Conservation (phyloP, 768 basidiomycete species). For the Roridomyces roridus region DNA sequence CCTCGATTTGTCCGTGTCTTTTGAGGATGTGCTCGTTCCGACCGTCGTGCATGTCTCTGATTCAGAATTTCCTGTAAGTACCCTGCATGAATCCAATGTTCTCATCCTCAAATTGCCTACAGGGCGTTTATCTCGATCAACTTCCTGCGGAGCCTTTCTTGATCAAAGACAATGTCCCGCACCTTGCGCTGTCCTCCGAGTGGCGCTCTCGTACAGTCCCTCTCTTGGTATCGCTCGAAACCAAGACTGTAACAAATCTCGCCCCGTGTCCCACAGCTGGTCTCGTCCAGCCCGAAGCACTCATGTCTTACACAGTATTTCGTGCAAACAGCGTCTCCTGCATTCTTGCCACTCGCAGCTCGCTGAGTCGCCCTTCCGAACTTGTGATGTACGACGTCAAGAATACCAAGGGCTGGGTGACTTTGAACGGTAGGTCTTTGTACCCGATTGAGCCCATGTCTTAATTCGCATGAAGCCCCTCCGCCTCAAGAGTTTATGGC, state of each 20-base stretch:
- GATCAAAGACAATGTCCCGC: neutral
- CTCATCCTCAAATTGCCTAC: neutral
- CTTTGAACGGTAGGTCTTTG: too few species aligned
- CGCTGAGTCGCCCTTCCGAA: too few species aligned
- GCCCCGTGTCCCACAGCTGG: too few species aligned
- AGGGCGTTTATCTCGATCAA: slow-evolving; percentile 1
- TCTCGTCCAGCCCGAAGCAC: too few species aligned
- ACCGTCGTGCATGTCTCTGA: neutral
- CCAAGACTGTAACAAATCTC: neutral
- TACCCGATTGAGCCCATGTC: too few species aligned
- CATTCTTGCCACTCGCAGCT: too few species aligned
- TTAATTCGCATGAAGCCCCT: too few species aligned
- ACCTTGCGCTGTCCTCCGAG: neutral
- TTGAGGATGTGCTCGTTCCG: slow-evolving; percentile 1
- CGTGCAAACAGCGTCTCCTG: too few species aligned
- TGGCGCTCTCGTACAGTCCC: neutral
- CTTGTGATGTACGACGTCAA: too few species aligned
- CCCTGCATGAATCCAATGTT: neutral
- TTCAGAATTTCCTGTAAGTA: neutral
- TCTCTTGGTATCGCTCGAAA: neutral
- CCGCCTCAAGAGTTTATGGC: too few species aligned
- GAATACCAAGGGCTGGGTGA: too few species aligned
- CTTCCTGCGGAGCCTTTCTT: neutral
- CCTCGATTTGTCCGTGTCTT: neutral
- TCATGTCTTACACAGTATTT: too few species aligned